These are phyloP conservation scores for Tylopilus sp. DNA, from an alignment of 1,284 basidiomycete genomes.

Conservation along the genomic window DNA sequence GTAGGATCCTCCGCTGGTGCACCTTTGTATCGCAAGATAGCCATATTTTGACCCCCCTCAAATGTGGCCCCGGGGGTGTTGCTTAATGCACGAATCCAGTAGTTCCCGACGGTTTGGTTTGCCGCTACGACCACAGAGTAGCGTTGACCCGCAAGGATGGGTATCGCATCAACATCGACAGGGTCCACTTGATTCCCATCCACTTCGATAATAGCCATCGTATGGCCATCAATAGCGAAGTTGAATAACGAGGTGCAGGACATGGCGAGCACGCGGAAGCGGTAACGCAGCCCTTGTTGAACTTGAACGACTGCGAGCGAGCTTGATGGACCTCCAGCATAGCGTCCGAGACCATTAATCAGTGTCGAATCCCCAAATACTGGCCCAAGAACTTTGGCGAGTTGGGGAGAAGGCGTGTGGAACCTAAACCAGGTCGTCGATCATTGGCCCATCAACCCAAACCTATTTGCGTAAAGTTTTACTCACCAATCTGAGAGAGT, in stretches of 20 bases:
- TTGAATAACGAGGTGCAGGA: constrained; percentile 48
- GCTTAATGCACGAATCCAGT: constrained; percentile 53
- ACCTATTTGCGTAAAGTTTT: neutral
- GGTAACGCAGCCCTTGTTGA: constrained; percentile 37
- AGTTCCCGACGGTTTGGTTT: constrained; percentile 49
- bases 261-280: constrained; percentile 47
- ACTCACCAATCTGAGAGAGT: constrained; percentile 42
- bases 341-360: constrained; percentile 47
- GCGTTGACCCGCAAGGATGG: constrained; percentile 47
- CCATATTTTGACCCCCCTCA: constrained; percentile 55
- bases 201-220: constrained; percentile 40
- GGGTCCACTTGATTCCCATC: constrained; percentile 52
- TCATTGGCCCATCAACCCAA: constrained; percentile 2
- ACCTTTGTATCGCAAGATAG: constrained; percentile 64
- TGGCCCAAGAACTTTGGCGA: constrained; percentile 1
- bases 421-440: constrained; percentile 37
- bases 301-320: constrained; percentile 48
- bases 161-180: constrained; percentile 51
- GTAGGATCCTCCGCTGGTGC: constrained; percentile 57
- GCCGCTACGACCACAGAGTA: constrained; percentile 40
- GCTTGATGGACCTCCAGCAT: constrained; percentile 39
- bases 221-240: constrained; percentile 54
- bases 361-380: constrained; percentile 45
- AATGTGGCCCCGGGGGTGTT: constrained; percentile 32
- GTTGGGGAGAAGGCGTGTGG: constrained; percentile 24